Conservation (phyloP, 176 grass and related monocot genomes). For the Musa troglodytarum region DNA sequence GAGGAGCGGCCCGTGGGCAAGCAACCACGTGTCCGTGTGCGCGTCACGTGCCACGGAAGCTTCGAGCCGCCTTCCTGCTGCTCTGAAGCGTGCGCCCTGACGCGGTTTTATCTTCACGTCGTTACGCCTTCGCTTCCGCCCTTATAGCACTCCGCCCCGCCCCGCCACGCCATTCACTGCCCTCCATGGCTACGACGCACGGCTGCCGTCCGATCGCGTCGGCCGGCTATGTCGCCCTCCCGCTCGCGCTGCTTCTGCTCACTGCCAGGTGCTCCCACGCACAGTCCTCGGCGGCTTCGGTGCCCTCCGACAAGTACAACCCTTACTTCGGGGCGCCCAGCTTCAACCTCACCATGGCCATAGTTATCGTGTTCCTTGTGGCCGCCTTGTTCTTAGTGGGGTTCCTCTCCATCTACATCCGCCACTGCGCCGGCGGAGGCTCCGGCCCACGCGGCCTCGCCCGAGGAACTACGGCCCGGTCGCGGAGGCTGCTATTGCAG, state of each 20-base stretch:
- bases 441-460: background rate
- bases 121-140: background rate
- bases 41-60: no score
- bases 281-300: background rate
- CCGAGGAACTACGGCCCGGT: background rate
- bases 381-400: slow-evolving; percentile 57
- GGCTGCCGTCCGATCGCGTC: background rate
- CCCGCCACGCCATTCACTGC: background rate
- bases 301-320: background rate
- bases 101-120: background rate
- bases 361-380: slow-evolving; percentile 41
- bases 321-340: slow-evolving; percentile 21
- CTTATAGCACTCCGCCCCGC: background rate
- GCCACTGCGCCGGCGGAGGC: slow-evolving; percentile 28
- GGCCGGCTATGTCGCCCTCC: background rate
- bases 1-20: no score
- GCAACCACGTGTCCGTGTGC: no score
- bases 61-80: no score
- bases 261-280: background rate
- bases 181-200: background rate
- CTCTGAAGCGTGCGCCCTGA: no score
- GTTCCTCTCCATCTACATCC: slow-evolving; percentile 65
- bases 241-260: background rate
- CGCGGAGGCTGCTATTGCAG: slow-evolving; percentile 7
- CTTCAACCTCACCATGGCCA: slow-evolving; percentile 33